Conservation (phyloP, 129 eudicot species). For the Tagetes erecta region DNA sequence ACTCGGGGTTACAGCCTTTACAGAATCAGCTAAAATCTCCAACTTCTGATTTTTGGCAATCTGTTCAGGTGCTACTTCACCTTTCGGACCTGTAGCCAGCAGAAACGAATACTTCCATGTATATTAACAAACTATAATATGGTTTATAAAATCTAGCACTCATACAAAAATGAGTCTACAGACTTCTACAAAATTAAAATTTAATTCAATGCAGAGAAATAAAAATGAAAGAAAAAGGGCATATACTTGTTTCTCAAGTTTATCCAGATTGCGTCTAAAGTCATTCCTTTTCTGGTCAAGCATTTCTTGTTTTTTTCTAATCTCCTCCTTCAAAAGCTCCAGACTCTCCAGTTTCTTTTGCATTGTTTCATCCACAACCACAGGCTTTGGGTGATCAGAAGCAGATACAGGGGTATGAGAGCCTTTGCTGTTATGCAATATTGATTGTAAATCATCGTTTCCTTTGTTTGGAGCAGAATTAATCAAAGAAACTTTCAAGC, state of each 20-base stretch:
- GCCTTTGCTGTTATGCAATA: slow-evolving; percentile 32
- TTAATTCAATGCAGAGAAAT: background rate
- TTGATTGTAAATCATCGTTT: slow-evolving; percentile 43
- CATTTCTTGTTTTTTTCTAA: slow-evolving; percentile 84
- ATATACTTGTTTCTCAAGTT: slow-evolving; percentile 72
- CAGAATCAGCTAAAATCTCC: slow-evolving; percentile 40
- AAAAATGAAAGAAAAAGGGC: background rate
- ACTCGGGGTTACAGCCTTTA: slow-evolving; percentile 41
- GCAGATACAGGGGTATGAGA: slow-evolving; percentile 40
- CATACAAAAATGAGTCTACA: background rate
- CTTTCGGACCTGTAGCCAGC: slow-evolving; percentile 72
- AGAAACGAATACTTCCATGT: slow-evolving; percentile 18
- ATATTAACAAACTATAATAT: background rate
- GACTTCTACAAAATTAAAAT: background rate
- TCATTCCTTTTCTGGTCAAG: slow-evolving; percentile 78
- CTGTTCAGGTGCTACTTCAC: slow-evolving; percentile 54
- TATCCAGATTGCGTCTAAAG: slow-evolving; percentile 59
- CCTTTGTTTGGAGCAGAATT: slow-evolving; percentile 40
- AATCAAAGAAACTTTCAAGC: slow-evolving; percentile 9
- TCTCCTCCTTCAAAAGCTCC: slow-evolving; percentile 75
- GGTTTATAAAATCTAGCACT: background rate
- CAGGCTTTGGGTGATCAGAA: slow-evolving; percentile 52
- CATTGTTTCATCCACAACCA: slow-evolving; percentile 39
- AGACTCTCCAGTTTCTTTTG: slow-evolving; percentile 75
- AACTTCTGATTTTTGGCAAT: slow-evolving; percentile 53